Percentiles rank a stretch among this genome's conserved stretches.
Conservation (phyloP, 2,329 filamentous ascomycete genomes). For the Aspergillus tubingensis region DNA sequence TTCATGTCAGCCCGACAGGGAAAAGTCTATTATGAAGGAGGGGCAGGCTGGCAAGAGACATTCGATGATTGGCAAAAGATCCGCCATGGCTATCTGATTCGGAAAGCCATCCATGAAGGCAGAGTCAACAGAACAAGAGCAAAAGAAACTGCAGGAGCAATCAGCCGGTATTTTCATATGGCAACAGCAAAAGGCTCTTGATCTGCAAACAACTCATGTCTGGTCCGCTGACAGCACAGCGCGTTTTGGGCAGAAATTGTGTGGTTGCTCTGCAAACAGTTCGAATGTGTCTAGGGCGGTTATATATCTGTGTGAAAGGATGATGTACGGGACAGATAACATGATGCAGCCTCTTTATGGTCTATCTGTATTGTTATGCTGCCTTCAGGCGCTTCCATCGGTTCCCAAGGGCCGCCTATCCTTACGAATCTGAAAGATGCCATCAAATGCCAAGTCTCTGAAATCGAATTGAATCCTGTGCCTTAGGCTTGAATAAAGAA, state of each 20-base stretch:
- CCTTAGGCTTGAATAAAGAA: slow-evolving; percentile 29
- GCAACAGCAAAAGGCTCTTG: slow-evolving; percentile 14
- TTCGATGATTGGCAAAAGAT: slow-evolving; percentile 44
- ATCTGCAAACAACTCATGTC: not conserved
- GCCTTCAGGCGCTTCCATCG: not conserved
- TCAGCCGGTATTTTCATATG: slow-evolving; percentile 24
- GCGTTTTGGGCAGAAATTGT: not conserved
- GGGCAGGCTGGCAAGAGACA: slow-evolving; percentile 43
- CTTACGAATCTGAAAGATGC: not conserved
- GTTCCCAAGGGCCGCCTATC: slow-evolving; percentile 1
- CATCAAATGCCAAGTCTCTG: not conserved
- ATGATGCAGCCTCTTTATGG: not conserved
- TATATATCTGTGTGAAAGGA: not conserved
- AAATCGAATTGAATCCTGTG: slow-evolving; percentile 6
- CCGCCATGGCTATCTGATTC: slow-evolving; percentile 38
- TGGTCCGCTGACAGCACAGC: not conserved
- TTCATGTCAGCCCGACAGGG: slow-evolving; percentile 38
- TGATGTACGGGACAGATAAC: slow-evolving; percentile 9
- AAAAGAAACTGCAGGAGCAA: slow-evolving; percentile 29
- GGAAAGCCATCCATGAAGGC: slow-evolving; percentile 39
- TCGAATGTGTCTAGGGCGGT: not conserved
- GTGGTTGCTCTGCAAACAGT: not conserved
- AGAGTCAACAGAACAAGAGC: slow-evolving; percentile 37
- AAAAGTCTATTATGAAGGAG: slow-evolving; percentile 43
- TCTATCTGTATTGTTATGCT: slow-evolving; percentile 7